Base-by-base conservation (phyloP, 2,329 filamentous ascomycete species). In the Akanthomyces muscarius region DNA sequence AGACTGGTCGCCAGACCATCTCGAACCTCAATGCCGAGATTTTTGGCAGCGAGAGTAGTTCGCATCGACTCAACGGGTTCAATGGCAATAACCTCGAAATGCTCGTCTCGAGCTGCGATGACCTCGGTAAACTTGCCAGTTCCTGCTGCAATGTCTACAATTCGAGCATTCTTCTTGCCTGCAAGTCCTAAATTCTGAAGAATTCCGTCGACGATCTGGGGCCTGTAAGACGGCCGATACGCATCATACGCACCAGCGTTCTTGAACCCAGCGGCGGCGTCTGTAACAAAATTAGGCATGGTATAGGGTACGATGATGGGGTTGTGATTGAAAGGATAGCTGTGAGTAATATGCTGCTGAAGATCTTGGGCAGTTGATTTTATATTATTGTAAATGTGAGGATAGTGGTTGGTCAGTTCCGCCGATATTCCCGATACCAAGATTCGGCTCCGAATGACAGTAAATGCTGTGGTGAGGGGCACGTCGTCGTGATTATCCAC, bases 121-220 rank as follows among this genome's bases (percentile, higher is more conserved):
- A 81, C 68, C 71, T 88, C 85, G 0, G 88, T 90, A 69, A 90
- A 87, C 69, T 90, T 90, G 30, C 89, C 89, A 0, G 88, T 90
- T 0, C 88, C 88, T 3, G 87, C 86, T 1, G 83, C 88, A 21
- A 91, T 77, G 71, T 91, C 88, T 28, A 90, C 72, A 47, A 90
- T 74, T 51, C 74, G 80, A 16, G 81, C 81, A 52, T 77, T 75
- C 7, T 74, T 58, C 21, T 78, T 69, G 30, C 77, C 79, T 33
- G 78, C 74, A 10, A 91, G 72, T 6, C 77, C 74, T n/a, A 89
- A 76, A 55, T 80, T 77, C 18, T 71, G 68, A 4, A 92, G 80
- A 21, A 92, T 81, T 42, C 76, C 73, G 23, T 83, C 76, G 16
- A 90, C 83, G 5, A 85, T 84, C 62, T 81, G 79, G 1, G 78